Percentiles rank a stretch among this genome's conserved stretches.
phyloP scores from a whole-genome alignment of 306 rosid genomes.

The Inga leiocalycina region DNA sequence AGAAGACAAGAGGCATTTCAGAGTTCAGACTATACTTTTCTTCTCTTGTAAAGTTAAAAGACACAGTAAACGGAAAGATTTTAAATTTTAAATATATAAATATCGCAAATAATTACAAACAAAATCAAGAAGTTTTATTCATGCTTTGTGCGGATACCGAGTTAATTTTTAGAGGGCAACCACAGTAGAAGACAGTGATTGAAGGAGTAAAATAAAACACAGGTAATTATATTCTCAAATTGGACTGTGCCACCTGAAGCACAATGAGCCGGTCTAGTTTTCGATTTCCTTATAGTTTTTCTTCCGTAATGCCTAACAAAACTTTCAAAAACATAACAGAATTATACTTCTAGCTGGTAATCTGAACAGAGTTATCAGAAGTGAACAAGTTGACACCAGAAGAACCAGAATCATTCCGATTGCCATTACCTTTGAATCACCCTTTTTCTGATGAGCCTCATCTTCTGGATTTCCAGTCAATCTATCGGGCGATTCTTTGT shows the following conservation, averaged over 20 bases:
- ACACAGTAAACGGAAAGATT: constrained; percentile 5
- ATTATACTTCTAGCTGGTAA: constrained; percentile 13
- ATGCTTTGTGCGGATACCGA: not conserved
- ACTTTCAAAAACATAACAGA: not conserved
- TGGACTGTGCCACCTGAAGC: not conserved
- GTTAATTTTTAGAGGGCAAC: not conserved
- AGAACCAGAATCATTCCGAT: not conserved
- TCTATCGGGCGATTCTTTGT: constrained; percentile 47
- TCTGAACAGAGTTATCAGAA: not conserved
- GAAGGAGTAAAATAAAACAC: not conserved
- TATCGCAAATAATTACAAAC: not conserved
- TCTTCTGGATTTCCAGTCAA: constrained; percentile 31
- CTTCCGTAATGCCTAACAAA: constrained; percentile 15
- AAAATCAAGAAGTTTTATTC: constrained; percentile 1
- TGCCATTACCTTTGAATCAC: constrained; percentile 57
- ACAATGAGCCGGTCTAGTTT: constrained; percentile 16
- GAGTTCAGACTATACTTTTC: constrained; percentile 12
- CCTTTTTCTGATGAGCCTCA: constrained; percentile 41
- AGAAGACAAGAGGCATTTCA: constrained; percentile 17
- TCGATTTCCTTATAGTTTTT: constrained; percentile 11
- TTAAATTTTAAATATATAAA: not conserved
- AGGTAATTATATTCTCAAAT: constrained; percentile 14
- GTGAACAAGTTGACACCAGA: not conserved
- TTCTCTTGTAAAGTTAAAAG: not conserved
- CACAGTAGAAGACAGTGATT: not conserved